Percentiles rank a stretch among this genome's conserved stretches.
phyloP scores from a whole-genome alignment of 768 basidiomycete genomes.

The Boletellus emodensis region DNA sequence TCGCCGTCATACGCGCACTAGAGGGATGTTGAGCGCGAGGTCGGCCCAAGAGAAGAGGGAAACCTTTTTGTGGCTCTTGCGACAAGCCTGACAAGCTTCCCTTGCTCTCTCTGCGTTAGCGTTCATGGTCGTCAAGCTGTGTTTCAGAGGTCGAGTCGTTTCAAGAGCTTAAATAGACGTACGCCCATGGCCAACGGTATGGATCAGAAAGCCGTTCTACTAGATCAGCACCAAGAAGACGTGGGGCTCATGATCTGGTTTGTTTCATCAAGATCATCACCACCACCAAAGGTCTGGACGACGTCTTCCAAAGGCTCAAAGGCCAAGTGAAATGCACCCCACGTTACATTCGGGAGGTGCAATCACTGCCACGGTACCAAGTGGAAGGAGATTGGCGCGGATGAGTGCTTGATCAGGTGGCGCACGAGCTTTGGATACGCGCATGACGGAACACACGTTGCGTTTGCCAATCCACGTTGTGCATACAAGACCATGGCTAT shows the following conservation, averaged over 20 bases:
- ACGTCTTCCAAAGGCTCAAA: background rate
- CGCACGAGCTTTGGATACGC: background rate
- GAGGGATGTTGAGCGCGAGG: background rate
- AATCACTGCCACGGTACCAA: background rate
- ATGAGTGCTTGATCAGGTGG: constrained; percentile 2
- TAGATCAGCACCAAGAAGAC: constrained; percentile 4
- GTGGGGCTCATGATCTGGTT: background rate
- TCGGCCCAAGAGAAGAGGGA: background rate
- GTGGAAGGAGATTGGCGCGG: constrained; percentile 2
- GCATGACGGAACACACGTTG: constrained; percentile 21
- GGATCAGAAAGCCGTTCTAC: constrained; percentile 8
- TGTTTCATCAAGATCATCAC: constrained; percentile 18
- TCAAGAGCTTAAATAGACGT: constrained; percentile 3
- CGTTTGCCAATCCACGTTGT: constrained; percentile 18
- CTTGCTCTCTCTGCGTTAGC: constrained; percentile 19
- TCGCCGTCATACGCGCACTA: constrained; percentile 19
- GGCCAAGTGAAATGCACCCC: background rate
- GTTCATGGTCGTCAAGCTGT: constrained; percentile 17
- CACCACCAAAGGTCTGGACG: constrained; percentile 5
- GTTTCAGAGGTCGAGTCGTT: background rate
- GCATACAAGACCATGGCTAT: background rate
- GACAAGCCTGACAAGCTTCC: constrained; percentile 24
- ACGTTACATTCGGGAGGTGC: constrained; percentile 3
- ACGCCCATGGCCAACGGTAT: constrained; percentile 4
- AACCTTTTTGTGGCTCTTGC: constrained; percentile 26